phyloP scores from a whole-genome alignment of 495 filamentous ascomycete species.

The Letharia lupina region DNA sequence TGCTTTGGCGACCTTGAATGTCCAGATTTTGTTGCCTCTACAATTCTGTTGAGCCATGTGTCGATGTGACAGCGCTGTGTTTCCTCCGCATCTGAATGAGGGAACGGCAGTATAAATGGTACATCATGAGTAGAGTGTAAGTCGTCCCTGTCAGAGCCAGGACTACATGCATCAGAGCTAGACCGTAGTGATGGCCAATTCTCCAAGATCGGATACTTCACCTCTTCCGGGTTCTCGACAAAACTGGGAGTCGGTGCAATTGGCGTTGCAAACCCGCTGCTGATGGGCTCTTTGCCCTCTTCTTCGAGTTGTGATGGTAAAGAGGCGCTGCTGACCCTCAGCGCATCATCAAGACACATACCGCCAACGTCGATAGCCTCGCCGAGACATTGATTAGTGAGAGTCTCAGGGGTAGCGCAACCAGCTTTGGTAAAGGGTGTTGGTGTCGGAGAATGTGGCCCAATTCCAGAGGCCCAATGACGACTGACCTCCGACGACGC shows the following conservation, averaged over 20 bases:
- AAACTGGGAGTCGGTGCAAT: neutral
- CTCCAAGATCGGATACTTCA: neutral
- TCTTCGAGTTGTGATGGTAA: neutral
- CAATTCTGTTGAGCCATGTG: constrained; percentile 10
- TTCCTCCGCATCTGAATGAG: neutral
- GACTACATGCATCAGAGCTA: neutral
- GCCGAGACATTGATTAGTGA: neutral
- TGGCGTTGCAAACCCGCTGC: constrained; percentile 16
- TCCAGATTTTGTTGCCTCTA: neutral
- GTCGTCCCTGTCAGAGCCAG: neutral
- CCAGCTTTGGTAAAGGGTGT: neutral
- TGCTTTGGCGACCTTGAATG: neutral
- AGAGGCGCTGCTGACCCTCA: neutral
- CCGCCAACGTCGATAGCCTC: neutral
- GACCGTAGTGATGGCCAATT: constrained; percentile 1
- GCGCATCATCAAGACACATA: neutral
- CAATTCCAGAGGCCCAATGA: neutral
- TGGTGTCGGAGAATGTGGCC: neutral
- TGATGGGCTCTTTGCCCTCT: constrained; percentile 5
- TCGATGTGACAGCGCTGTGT: neutral
- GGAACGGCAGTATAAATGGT: neutral
- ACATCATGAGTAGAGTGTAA: constrained; percentile 10
- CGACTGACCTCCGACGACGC: neutral
- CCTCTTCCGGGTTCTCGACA: neutral
- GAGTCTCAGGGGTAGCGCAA: neutral